phyloP scores from a whole-genome alignment of 495 filamentous ascomycete species.

The Ramalina intermedia region DNA sequence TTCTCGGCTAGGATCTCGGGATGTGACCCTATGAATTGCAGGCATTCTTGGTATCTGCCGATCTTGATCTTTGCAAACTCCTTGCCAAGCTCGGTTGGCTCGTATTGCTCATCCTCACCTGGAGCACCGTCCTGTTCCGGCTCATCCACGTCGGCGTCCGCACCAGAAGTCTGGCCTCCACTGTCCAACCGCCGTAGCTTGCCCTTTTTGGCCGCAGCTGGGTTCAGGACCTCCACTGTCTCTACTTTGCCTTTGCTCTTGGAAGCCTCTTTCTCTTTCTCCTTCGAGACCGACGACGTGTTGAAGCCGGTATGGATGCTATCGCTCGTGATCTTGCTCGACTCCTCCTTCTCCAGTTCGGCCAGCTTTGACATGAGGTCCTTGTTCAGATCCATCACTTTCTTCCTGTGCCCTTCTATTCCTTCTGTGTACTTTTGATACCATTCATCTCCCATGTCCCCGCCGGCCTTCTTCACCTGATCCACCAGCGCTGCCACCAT shows the following conservation, averaged over 20 bases:
- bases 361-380: constrained; percentile 58
- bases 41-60: constrained; percentile 56
- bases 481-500: constrained; percentile 92
- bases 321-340: constrained; percentile 87
- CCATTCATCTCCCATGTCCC: constrained; percentile 49
- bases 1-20: constrained; percentile 68
- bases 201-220: constrained; percentile 29
- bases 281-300: constrained; percentile 60
- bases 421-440: constrained; percentile 62
- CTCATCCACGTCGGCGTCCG: constrained; percentile 46
- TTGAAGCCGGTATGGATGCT: constrained; percentile 84
- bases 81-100: constrained; percentile 59
- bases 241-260: constrained; percentile 20
- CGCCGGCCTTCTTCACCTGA: constrained; percentile 82
- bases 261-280: constrained; percentile 27
- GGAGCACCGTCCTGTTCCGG: constrained; percentile 27
- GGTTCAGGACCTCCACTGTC: constrained; percentile 71
- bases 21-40: constrained; percentile 60
- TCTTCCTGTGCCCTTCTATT: constrained; percentile 55
- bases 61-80: constrained; percentile 66
- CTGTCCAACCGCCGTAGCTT: constrained; percentile 20
- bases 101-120: constrained; percentile 55
- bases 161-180: constrained; percentile 35
- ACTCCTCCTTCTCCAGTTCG: constrained; percentile 75
- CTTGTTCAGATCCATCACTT: constrained; percentile 63